Percentiles rank a stretch among this genome's conserved stretches.
phyloP scores from a whole-genome alignment of 805 yeast species.

The Candida endomychidarum region DNA sequence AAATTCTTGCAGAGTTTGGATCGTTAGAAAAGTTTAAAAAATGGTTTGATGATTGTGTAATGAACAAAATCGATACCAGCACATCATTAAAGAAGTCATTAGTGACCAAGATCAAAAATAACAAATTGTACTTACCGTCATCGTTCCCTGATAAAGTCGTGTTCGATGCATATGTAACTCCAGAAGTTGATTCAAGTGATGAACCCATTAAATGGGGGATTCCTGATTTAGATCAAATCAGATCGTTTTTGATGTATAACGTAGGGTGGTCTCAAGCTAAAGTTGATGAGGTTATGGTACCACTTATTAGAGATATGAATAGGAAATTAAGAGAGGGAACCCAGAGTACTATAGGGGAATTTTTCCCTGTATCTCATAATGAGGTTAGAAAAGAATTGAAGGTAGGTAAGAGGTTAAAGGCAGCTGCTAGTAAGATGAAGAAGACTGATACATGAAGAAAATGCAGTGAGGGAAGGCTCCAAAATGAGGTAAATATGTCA shows the following conservation, averaged over 20 bases:
- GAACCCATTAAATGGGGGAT: slow-evolving; percentile 86
- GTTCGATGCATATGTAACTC: slow-evolving; percentile 68
- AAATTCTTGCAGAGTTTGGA: slow-evolving; percentile 82
- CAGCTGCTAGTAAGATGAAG: slow-evolving; percentile 53
- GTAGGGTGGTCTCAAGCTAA: slow-evolving; percentile 79
- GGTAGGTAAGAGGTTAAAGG: slow-evolving; percentile 60
- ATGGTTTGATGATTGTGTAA: slow-evolving; percentile 59
- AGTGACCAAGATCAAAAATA: slow-evolving; percentile 51
- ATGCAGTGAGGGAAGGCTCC: too few relatives aligned
- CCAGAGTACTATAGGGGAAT: slow-evolving; percentile 64
- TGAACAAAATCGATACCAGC: slow-evolving; percentile 41
- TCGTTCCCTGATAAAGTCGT: slow-evolving; percentile 72
- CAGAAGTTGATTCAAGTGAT: slow-evolving; percentile 81
- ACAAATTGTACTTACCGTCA: slow-evolving; percentile 55
- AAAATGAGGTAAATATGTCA: too few relatives aligned
- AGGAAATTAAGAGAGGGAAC: slow-evolving; percentile 52
- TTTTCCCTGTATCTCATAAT: slow-evolving; percentile 61
- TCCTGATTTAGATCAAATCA: slow-evolving; percentile 78
- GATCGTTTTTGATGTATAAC: slow-evolving; percentile 64
- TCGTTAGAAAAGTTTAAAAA: slow-evolving; percentile 39
- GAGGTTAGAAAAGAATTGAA: slow-evolving; percentile 46
- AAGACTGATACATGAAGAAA: neutral
- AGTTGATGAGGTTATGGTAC: slow-evolving; percentile 81
- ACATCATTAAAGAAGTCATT: slow-evolving; percentile 54
- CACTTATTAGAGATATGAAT: slow-evolving; percentile 79